Evolutionary conservation across 2,329 filamentous ascomycete species (phyloP), one percentile per base, ranked within the genome.

Genomic region (Trichoderma harzianum): DNA sequence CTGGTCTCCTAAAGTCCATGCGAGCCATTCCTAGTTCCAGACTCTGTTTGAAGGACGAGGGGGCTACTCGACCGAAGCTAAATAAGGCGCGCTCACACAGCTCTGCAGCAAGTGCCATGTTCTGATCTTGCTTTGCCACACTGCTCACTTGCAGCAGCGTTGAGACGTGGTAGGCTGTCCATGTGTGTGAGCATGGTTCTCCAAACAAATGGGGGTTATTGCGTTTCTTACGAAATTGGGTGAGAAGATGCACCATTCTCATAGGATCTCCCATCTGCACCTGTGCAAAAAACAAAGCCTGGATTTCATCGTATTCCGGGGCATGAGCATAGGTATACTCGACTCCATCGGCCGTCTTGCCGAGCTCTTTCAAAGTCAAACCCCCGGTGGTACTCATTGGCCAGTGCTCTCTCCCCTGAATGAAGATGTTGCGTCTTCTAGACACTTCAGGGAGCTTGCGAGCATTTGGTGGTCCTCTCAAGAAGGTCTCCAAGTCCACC

Each of bases 141-240:
- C 94, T 93, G 73, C 93, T 97, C 32, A 97, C 94, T 79, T 98
- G 95, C 26, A 98, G 90, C n/a, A 98, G 87, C 2, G 93, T 95
- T 1, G 94, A 96, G 75, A 98, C 92, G 79, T 98, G 95, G 80
- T 98, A 98, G 4, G 95, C 87, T 89, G 72, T 60, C 36, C n/a
- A 12, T 8, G n/a, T 16, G 43, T 30, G 32, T 68, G 5, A 68
- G 43, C 53, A 18, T 28, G 7, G 24, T 36, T 14, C 34, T 43
- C 26, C 62, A 8, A 24, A 57, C 5, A 11, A 16, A 30, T 21
- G 30, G 10, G n/a, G 3, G 3, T 51, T 11, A 55, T 28, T n/a
- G 36, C 11, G 11, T 7, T 60, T 82, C 81, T 78, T 75, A 83
- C 82, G 83, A 55, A 75, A 76, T 74, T 77, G 72, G 70, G 78